A percentile compares a stretch with the other conserved stretches of the same genome.
Conservation (phyloP, 2,329 filamentous ascomycete genomes). For the Beauveria sp. region DNA sequence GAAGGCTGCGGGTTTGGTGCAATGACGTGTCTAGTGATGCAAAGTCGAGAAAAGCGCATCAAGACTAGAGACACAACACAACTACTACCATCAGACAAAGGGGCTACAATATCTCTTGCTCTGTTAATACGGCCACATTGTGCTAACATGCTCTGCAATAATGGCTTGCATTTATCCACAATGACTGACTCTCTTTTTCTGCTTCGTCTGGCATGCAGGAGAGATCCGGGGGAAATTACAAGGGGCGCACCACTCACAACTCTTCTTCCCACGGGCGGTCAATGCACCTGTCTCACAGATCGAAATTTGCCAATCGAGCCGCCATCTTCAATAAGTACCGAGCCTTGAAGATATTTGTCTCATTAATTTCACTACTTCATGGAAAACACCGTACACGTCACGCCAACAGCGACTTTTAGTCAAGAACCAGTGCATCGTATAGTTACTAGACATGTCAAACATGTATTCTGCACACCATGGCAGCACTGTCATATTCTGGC, state of each 20-base stretch:
- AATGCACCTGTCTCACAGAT: background rate
- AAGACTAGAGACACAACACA: background rate
- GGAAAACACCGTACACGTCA: too few species aligned
- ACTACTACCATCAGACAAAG: background rate
- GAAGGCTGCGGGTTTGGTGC: too few species aligned
- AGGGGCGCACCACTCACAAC: background rate
- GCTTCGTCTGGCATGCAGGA: background rate
- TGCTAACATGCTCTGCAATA: background rate
- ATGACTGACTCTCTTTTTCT: background rate
- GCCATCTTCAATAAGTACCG: background rate
- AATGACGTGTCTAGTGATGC: background rate
- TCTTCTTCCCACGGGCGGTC: background rate
- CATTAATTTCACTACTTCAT: background rate
- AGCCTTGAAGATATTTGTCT: background rate
- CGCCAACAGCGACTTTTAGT: background rate
- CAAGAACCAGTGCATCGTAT: background rate
- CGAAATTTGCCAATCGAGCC: too few species aligned
- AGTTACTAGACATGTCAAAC: background rate
- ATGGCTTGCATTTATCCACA: background rate
- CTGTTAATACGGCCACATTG: background rate
- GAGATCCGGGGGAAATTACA: slow-evolving; percentile 2
- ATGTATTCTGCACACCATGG: background rate
- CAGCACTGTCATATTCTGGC: background rate
- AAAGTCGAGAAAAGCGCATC: too few species aligned
- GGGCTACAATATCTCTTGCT: background rate